Percentiles rank a stretch among this genome's conserved stretches.
phyloP scores from a whole-genome alignment of 257 asterid genomes.

The Solanum appendiculatum region DNA sequence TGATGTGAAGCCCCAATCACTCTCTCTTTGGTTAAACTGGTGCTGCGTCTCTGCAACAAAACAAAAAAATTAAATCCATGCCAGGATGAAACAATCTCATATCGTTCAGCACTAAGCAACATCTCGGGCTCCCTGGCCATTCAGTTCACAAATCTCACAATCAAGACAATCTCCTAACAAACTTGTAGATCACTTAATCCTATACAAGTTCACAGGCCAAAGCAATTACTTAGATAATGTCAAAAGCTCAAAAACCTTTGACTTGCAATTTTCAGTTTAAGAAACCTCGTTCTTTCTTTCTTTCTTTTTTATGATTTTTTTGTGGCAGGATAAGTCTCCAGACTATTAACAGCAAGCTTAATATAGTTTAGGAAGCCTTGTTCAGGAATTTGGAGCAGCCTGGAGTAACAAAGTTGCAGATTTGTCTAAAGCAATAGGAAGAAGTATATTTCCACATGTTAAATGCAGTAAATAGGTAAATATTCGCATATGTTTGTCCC shows the following conservation, averaged over 20 bases:
- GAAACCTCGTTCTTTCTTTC: not conserved
- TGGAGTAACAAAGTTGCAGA: not conserved
- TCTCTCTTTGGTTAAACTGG: slow-evolving; percentile 90
- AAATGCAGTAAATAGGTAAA: not conserved
- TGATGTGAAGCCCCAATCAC: slow-evolving; percentile 98
- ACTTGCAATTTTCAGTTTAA: not conserved
- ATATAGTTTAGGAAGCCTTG: not conserved
- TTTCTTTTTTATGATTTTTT: not conserved
- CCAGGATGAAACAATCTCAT: not conserved
- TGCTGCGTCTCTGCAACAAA: slow-evolving; percentile 77
- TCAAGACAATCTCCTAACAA: not conserved
- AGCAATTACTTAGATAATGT: not conserved
- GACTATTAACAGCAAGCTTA: not conserved
- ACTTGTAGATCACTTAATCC: not conserved
- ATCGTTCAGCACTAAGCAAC: not conserved
- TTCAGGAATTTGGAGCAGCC: not conserved
- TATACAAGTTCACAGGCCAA: not conserved
- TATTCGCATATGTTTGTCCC: not conserved
- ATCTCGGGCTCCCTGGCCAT: not conserved
- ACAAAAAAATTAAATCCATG: not conserved
- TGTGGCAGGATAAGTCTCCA: not conserved
- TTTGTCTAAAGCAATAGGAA: not conserved
- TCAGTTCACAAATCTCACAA: not conserved
- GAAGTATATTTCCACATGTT: not conserved
- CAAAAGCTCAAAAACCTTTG: not conserved